These are phyloP conservation scores for Kuraishia molischiana DNA, from an alignment of 805 yeast genomes.

Conservation along the genomic window DNA sequence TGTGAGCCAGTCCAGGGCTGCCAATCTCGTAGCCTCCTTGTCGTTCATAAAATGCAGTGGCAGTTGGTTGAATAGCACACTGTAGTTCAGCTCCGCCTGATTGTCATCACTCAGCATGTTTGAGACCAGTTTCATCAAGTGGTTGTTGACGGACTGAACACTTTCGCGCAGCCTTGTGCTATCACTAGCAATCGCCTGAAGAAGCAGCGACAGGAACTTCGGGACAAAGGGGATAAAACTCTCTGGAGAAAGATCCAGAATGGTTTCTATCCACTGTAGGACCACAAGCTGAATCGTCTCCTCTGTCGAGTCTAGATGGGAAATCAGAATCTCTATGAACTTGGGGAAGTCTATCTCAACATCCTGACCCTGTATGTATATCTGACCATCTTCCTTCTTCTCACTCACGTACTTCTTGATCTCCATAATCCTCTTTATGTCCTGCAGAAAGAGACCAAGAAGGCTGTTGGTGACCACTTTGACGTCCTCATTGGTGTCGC, in stretches of 20 bases:
- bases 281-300: constrained; percentile 73
- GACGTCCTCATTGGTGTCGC: constrained; percentile 80
- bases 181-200: constrained; percentile 51
- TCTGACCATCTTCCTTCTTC: constrained; percentile 31
- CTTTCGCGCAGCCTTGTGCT: constrained; percentile 39
- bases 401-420: constrained; percentile 44
- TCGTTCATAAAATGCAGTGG: constrained; percentile 65
- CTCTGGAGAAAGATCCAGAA: constrained; percentile 64
- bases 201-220: constrained; percentile 57
- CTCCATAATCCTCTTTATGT: constrained; percentile 67
- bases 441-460: constrained; percentile 65
- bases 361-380: constrained; percentile 72
- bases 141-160: constrained; percentile 47
- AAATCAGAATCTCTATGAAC: constrained; percentile 72
- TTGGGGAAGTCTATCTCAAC: constrained; percentile 71
- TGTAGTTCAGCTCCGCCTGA: constrained; percentile 32
- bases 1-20: constrained; percentile 84
- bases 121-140: constrained; percentile 38
- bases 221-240: constrained; percentile 71
- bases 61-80: constrained; percentile 59
- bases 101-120: constrained; percentile 18
- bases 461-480: constrained; percentile 76
- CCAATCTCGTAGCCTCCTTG: constrained; percentile 72
- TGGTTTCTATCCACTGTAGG: constrained; percentile 70
- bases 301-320: constrained; percentile 66